Evolutionary conservation across 129 eudicot species (phyloP).

Genomic region (sunflower (Helianthus annuus)): HanXRQr2.0-SUNRISE NC_035446.2:154186307-154186806

Average conservation of each 20-base stretch:
- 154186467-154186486: conserved; percentile 39
- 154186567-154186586: conserved; percentile 80
- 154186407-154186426: conserved; percentile 26
- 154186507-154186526: conserved; percentile 77
- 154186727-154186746: conserved; percentile 52
- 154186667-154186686: conserved; percentile 90
- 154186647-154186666: conserved; percentile 87
- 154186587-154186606: conserved; percentile 70
- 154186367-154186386: neutral
- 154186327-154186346: no score
- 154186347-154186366: no score
- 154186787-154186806: conserved; percentile 45
- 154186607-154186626: conserved; percentile 65
- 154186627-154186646: conserved; percentile 67
- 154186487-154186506: conserved; percentile 58
- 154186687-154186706: conserved; percentile 34
- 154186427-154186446: conserved; percentile 25
- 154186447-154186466: conserved; percentile 36
- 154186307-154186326: no score
- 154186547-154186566: conserved; percentile 57
- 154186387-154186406: conserved; percentile 10
- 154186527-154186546: conserved; percentile 59
- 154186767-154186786: conserved; percentile 53
- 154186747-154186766: conserved; percentile 45
- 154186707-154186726: conserved; percentile 37